Percentiles rank a stretch among this genome's conserved stretches.
phyloP scores from a whole-genome alignment of 805 yeast species.

The Candida germanica region DNA sequence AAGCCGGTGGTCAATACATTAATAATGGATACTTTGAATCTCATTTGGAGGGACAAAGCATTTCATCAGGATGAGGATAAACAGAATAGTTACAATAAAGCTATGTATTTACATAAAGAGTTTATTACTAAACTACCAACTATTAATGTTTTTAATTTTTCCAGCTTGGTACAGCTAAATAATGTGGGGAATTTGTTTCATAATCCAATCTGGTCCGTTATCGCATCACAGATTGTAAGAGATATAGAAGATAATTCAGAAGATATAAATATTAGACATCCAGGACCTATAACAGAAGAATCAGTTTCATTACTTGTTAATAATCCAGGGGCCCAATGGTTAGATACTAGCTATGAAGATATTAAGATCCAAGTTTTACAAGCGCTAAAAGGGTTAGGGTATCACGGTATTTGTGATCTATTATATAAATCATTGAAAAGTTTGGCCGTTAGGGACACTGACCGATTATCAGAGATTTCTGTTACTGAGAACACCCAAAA shows the following conservation, averaged over 20 bases:
- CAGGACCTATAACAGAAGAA: constrained; percentile 51
- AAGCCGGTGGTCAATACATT: constrained; percentile 45
- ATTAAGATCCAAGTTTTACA: constrained; percentile 44
- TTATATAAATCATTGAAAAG: constrained; percentile 48
- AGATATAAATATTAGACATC: constrained; percentile 36
- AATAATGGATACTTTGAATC: constrained; percentile 54
- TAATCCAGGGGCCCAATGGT: constrained; percentile 34
- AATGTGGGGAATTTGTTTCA: constrained; percentile 44
- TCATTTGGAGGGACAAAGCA: constrained; percentile 55
- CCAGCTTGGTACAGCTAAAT: constrained; percentile 24
- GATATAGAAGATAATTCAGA: constrained; percentile 41
- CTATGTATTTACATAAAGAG: constrained; percentile 34
- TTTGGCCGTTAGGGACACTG: not conserved
- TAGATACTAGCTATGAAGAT: constrained; percentile 40
- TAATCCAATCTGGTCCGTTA: constrained; percentile 49
- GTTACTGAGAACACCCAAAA: not conserved
- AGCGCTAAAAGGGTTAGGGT: constrained; percentile 42
- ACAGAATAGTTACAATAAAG: constrained; percentile 24
- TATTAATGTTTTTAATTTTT: constrained; percentile 28
- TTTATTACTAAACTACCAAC: constrained; percentile 29
- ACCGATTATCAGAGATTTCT: not conserved
- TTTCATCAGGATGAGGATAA: constrained; percentile 34
- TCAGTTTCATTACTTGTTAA: constrained; percentile 32
- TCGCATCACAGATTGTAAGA: constrained; percentile 44
- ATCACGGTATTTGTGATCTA: constrained; percentile 46